A percentile compares a stretch with the other conserved stretches of the same genome.
These are phyloP conservation scores for Intubia oerlemansii DNA, from an alignment of 2,329 filamentous ascomycete genomes.

Conservation along the genomic window DNA sequence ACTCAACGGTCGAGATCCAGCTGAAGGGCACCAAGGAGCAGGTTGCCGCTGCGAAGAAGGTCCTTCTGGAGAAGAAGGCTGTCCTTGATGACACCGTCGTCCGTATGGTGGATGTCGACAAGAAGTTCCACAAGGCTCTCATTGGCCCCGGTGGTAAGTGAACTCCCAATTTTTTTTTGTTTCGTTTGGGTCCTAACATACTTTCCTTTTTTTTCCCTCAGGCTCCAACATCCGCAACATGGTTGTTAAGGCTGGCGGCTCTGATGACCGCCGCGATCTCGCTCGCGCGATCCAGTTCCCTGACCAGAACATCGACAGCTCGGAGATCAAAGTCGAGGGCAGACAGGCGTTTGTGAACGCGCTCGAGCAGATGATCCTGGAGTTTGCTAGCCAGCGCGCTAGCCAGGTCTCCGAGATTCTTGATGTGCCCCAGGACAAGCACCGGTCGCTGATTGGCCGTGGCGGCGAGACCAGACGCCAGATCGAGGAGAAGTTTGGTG, in stretches of 20 bases:
- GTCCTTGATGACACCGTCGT: constrained; percentile 80
- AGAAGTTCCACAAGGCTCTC: constrained; percentile 75
- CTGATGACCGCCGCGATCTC: constrained; percentile 63
- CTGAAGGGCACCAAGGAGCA: constrained; percentile 84
- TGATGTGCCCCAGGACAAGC: constrained; percentile 76
- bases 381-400: constrained; percentile 64
- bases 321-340: constrained; percentile 74
- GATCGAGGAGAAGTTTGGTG: constrained; percentile 68
- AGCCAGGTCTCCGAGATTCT: constrained; percentile 59
- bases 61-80: constrained; percentile 67
- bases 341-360: constrained; percentile 68
- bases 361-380: constrained; percentile 63
- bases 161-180: not conserved
- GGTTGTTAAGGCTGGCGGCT: constrained; percentile 71
- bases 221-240: constrained; percentile 72
- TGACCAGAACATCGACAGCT: constrained; percentile 63
- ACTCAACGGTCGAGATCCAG: constrained; percentile 60
- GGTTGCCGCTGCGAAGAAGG: constrained; percentile 78
- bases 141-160: constrained; percentile 85
- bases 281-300: constrained; percentile 90
- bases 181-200: constrained; percentile 11
- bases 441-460: constrained; percentile 75
- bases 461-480: constrained; percentile 72
- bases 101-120: constrained; percentile 73
- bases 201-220: too few species aligned